These are phyloP conservation scores for Magnusiomyces sp. DNA, from an alignment of 1,139 yeast species.

Conservation along the genomic window DNA sequence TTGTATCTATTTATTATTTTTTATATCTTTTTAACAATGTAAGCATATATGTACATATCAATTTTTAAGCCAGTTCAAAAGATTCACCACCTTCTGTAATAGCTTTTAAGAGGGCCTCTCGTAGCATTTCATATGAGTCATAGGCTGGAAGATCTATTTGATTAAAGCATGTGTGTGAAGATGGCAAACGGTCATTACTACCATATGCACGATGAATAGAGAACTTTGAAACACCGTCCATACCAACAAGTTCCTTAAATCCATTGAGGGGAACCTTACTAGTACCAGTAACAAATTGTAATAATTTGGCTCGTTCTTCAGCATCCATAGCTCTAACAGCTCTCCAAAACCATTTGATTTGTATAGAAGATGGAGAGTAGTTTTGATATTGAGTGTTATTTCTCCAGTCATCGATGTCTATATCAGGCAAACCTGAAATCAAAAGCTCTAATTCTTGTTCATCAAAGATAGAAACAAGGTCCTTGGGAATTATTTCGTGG, in stretches of 20 bases:
- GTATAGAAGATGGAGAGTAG: constrained; percentile 77
- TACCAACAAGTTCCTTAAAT: constrained; percentile 82
- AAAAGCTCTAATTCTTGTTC: constrained; percentile 92
- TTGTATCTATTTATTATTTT: neutral
- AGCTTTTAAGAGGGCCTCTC: constrained; percentile 75
- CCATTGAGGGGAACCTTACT: constrained; percentile 95
- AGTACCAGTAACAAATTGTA: constrained; percentile 97
- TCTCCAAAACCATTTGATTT: constrained; percentile 97
- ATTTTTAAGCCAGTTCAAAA: constrained; percentile 66
- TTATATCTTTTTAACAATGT: too few species aligned
- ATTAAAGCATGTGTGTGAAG: constrained; percentile 94
- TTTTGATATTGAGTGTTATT: constrained; percentile 75
- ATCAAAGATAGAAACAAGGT: constrained; percentile 77
- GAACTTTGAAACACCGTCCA: constrained; percentile 79
- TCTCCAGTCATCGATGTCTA: constrained; percentile 94
- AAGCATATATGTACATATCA: neutral
- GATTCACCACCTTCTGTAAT: constrained; percentile 96
- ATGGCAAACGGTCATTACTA: constrained; percentile 75
- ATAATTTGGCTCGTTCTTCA: constrained; percentile 86
- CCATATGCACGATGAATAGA: constrained; percentile 90
- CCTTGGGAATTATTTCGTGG: constrained; percentile 87
- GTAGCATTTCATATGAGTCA: constrained; percentile 74
- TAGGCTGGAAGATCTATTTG: constrained; percentile 93
- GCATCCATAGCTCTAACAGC: constrained; percentile 91
- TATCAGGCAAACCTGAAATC: constrained; percentile 92